Conservation (phyloP, 139 green algal genomes). For the Pseudopediastrum boryanum region DNA sequence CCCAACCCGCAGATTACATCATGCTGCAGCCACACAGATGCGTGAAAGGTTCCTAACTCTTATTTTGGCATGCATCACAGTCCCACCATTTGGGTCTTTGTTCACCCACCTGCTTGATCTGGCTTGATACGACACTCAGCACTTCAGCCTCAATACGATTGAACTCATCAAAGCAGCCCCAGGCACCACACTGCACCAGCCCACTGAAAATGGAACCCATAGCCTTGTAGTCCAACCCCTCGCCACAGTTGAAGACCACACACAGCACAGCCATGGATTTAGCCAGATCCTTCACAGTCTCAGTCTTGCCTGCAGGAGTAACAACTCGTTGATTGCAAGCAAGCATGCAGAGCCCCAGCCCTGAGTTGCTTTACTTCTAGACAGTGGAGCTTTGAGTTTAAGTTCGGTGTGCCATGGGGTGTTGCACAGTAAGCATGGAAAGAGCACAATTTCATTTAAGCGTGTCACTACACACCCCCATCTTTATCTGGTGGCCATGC, state of each 20-base stretch:
- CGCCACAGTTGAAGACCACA: conserved; percentile 88
- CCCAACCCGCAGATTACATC: too few species aligned
- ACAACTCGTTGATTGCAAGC: conserved; percentile 76
- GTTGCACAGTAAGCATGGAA: too few species aligned
- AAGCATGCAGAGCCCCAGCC: conserved; percentile 12
- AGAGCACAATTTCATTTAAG: too few species aligned
- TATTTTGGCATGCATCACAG: too few species aligned
- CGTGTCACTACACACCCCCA: too few species aligned
- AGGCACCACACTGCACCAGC: conserved; percentile 72
- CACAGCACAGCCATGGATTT: conserved; percentile 94
- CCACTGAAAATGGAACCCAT: conserved; percentile 89
- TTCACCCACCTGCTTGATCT: conserved; percentile 50
- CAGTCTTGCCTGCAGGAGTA: conserved; percentile 81
- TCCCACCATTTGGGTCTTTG: not conserved
- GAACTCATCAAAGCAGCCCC: conserved; percentile 91
- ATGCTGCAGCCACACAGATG: too few species aligned
- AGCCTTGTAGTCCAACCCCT: conserved; percentile 83
- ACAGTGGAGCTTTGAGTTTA: too few species aligned
- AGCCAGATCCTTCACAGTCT: conserved; percentile 86
- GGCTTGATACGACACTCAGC: conserved; percentile 56
- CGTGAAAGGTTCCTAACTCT: too few species aligned
- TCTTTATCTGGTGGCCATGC: too few species aligned
- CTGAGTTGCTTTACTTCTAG: too few species aligned
- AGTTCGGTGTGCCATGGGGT: too few species aligned
- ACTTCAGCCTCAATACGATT: conserved; percentile 63